These are phyloP conservation scores for Parsonsia alboflavescens DNA, from an alignment of 257 asterid species.

Conservation along the genomic window DNA sequence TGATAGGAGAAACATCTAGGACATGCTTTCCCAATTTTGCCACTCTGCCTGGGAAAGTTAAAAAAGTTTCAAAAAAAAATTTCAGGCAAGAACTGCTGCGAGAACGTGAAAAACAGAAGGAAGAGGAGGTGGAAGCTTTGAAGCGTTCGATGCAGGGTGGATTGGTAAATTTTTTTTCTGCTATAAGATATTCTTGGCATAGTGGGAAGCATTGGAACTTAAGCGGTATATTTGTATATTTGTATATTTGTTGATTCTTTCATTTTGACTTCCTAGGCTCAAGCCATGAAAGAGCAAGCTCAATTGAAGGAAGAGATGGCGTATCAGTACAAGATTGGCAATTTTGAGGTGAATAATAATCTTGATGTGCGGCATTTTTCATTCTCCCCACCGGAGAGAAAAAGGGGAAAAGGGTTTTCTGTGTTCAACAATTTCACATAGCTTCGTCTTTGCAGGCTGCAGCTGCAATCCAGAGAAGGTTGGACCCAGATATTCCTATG, in stretches of 20 bases:
- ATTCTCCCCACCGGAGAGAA: background rate
- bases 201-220: background rate
- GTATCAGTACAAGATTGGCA: constrained; percentile 88
- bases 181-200: background rate
- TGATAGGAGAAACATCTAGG: background rate
- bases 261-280: constrained; percentile 49
- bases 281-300: constrained; percentile 99
- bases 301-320: constrained; percentile 97
- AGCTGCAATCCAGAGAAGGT: constrained; percentile 90
- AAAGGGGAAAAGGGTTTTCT: background rate
- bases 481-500: constrained; percentile 90
- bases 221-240: background rate
- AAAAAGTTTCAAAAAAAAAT: background rate
- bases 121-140: constrained; percentile 70
- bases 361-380: background rate
- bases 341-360: constrained; percentile 60
- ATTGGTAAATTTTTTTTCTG: constrained; percentile 49
- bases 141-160: constrained; percentile 83
- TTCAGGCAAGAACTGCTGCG: constrained; percentile 70
- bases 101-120: constrained; percentile 78
- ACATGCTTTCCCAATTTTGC: background rate
- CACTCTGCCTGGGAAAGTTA: background rate
- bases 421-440: background rate
- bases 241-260: constrained; percentile 9
- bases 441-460: constrained; percentile 54